Evolutionary conservation across 164 flowering plant genomes (phyloP).

Genomic region (Vitis vinifera): DNA sequence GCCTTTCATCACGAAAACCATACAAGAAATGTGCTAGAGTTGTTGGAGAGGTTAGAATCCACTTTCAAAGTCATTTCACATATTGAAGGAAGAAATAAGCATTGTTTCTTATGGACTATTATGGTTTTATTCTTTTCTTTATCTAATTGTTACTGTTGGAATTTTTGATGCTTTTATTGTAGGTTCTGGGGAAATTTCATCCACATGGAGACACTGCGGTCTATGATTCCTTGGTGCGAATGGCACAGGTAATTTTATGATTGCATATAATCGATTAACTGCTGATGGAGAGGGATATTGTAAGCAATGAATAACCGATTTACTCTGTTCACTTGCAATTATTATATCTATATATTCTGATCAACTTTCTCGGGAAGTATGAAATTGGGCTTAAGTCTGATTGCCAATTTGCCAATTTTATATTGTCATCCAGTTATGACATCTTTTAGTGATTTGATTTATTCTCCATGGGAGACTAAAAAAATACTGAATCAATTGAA

Average conservation of each 20-base stretch:
- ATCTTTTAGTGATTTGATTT: neutral
- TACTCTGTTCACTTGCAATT: neutral
- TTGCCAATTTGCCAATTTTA: neutral
- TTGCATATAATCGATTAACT: neutral
- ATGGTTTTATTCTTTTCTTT: neutral
- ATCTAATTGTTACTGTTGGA: neutral
- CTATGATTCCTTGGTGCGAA: conserved; percentile 89
- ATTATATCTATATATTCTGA: neutral
- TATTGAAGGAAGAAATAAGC: neutral
- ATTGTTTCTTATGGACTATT: neutral
- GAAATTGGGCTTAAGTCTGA: too few relatives aligned
- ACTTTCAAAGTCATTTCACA: neutral
- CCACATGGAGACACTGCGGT: conserved; percentile 98
- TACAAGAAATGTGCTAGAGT: conserved; percentile 96
- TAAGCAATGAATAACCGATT: neutral
- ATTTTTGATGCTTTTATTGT: conserved; percentile 12
- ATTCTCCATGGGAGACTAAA: neutral
- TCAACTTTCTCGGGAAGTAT: neutral
- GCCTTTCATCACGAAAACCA: conserved; percentile 89
- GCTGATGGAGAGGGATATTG: neutral
- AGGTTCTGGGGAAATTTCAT: conserved; percentile 97
- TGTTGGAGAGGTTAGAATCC: conserved; percentile 75
- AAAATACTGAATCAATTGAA: neutral
- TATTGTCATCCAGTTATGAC: neutral
- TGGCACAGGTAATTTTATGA: conserved; percentile 79